Conservation (phyloP, 345 rosid genomes). For the Erucastrum elatum region DNA sequence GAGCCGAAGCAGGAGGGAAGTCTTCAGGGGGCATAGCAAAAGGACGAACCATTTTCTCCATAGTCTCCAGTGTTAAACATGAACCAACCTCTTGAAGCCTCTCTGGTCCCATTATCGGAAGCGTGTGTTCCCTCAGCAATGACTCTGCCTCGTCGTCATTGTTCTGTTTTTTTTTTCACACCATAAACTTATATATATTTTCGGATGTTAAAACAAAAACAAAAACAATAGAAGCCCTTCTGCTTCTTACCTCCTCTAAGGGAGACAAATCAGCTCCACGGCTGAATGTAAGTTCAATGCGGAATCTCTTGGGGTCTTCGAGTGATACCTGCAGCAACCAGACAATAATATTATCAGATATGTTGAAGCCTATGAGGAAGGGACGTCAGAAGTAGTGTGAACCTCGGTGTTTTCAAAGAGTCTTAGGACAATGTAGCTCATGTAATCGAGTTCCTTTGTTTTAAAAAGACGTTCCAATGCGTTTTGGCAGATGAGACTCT, state of each 20-base stretch:
- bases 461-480: conserved; percentile 80
- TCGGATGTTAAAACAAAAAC: background rate
- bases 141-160: conserved; percentile 71
- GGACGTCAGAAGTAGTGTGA: background rate
- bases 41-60: conserved; percentile 89
- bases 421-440: conserved; percentile 93
- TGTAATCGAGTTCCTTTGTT: conserved; percentile 97
- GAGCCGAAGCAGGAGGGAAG: conserved; percentile 87
- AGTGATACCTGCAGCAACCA: conserved; percentile 50
- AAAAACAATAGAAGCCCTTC: background rate
- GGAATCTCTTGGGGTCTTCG: conserved; percentile 91
- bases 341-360: background rate
- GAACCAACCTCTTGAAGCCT: conserved; percentile 93
- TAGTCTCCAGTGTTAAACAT: conserved; percentile 80
- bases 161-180: conserved; percentile 38
- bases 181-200: background rate
- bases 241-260: conserved; percentile 54
- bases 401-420: conserved; percentile 89
- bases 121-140: conserved; percentile 90
- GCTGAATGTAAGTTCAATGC: conserved; percentile 89
- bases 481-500: conserved; percentile 68
- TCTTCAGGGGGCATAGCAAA: conserved; percentile 99
- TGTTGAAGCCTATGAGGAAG: background rate
- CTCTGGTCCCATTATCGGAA: conserved; percentile 98
- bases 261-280: conserved; percentile 99